phyloP scores from a whole-genome alignment of 2,329 filamentous ascomycete genomes.

The Amesomyces nigricolor region DNA sequence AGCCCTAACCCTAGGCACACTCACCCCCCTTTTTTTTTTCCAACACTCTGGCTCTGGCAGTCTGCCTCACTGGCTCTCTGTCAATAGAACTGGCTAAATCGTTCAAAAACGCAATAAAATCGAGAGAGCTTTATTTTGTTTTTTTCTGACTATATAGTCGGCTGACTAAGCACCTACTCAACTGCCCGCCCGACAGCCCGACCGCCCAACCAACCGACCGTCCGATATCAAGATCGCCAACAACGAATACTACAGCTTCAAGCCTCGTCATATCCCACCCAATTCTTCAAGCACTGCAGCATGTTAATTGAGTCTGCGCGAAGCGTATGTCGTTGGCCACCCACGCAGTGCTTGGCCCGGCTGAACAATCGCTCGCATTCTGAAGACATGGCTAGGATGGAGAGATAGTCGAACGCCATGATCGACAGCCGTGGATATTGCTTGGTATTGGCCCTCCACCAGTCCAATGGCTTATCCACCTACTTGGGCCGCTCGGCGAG shows the following conservation, averaged over 20 bases:
- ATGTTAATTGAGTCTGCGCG: background rate
- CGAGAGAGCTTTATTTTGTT: background rate
- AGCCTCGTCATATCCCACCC: background rate
- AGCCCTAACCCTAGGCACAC: too few relatives aligned
- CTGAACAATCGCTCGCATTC: background rate
- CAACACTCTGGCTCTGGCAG: too few relatives aligned
- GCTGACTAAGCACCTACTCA: too few relatives aligned
- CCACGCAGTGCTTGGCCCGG: background rate
- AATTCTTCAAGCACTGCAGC: background rate
- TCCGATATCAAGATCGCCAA: background rate
- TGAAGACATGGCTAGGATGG: background rate
- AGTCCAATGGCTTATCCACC: background rate
- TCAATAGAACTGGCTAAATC: background rate
- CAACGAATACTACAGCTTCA: background rate
- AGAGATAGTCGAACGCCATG: background rate
- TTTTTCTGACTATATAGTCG: background rate
- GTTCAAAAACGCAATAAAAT: background rate
- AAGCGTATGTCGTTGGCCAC: background rate
- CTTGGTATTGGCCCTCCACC: background rate
- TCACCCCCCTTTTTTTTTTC: too few relatives aligned
- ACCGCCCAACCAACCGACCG: background rate
- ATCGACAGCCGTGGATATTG: constrained; percentile 4
- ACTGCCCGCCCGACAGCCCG: background rate
- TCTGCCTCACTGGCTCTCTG: too few relatives aligned
- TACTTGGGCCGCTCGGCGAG: background rate